phyloP scores from a whole-genome alignment of 495 filamentous ascomycete species.

The Lepidopterella palustris region DNA sequence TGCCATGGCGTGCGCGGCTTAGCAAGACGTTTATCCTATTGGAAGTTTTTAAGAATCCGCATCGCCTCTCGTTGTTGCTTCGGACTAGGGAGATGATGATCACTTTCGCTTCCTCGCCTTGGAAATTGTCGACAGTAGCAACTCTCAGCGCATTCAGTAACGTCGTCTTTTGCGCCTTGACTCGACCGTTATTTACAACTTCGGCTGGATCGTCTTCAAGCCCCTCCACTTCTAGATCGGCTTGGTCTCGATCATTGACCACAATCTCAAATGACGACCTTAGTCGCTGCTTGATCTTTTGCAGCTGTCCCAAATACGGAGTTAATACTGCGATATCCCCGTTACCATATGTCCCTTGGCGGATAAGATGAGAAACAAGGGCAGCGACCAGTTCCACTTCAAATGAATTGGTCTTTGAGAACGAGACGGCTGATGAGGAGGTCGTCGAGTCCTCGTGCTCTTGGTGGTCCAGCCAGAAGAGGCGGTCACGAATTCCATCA shows the following conservation, averaged over 20 bases:
- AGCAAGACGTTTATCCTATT: constrained; percentile 81
- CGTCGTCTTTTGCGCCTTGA: constrained; percentile 38
- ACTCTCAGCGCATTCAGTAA: constrained; percentile 57
- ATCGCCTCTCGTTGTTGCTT: constrained; percentile 56
- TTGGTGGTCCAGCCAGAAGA: constrained; percentile 73
- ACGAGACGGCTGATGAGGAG: constrained; percentile 27
- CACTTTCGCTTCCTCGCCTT: constrained; percentile 70
- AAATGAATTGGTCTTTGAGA: constrained; percentile 58
- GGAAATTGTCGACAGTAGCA: constrained; percentile 85
- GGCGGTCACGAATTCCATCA: constrained; percentile 53
- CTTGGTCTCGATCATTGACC: constrained; percentile 60
- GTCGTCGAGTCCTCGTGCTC: constrained; percentile 44
- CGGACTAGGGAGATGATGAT: constrained; percentile 78
- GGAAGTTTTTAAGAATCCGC: constrained; percentile 65
- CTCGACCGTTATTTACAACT: neutral
- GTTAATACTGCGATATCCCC: constrained; percentile 75
- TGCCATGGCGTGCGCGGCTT: constrained; percentile 64
- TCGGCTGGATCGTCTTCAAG: constrained; percentile 29
- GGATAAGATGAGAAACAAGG: constrained; percentile 65
- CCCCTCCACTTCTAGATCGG: constrained; percentile 51
- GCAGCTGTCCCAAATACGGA: constrained; percentile 69
- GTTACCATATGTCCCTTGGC: constrained; percentile 57
- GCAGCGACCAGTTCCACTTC: constrained; percentile 62
- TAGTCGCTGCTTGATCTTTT: constrained; percentile 50
- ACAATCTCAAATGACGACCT: constrained; percentile 49